These are phyloP conservation scores for Calvatia gigantea DNA, from an alignment of 768 basidiomycete genomes.

Conservation along the genomic window DNA sequence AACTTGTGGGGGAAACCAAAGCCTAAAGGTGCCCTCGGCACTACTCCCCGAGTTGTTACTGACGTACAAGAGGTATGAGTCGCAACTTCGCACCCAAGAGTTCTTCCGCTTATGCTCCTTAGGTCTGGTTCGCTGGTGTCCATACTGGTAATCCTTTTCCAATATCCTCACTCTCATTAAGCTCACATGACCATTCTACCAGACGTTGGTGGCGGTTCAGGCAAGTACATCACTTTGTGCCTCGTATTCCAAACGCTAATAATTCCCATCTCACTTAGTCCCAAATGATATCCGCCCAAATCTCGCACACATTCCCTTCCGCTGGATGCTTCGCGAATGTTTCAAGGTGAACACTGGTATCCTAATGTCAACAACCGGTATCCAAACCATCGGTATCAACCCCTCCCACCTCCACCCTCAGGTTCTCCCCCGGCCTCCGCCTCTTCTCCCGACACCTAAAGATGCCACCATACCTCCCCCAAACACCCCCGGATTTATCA, in stretches of 20 bases:
- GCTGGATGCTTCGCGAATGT: conserved; percentile 58
- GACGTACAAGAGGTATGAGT: conserved; percentile 39
- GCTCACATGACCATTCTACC: not conserved
- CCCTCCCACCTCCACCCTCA: conserved; percentile 25
- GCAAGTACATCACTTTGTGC: not conserved
- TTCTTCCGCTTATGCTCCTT: not conserved
- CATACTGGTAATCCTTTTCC: conserved; percentile 28
- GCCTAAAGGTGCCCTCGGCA: not conserved
- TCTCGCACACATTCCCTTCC: conserved; percentile 37
- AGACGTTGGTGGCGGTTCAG: conserved; percentile 28
- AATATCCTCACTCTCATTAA: not conserved
- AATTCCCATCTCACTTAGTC: conserved; percentile 7
- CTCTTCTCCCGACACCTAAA: not conserved
- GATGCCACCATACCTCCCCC: not conserved
- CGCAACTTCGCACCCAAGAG: not conserved
- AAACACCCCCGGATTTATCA: not conserved
- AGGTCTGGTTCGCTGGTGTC: conserved; percentile 50
- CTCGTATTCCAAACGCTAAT: not conserved
- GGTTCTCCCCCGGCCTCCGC: conserved; percentile 14
- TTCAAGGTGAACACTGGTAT: conserved; percentile 43
- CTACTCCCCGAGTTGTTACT: conserved; percentile 12
- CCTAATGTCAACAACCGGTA: conserved; percentile 32
- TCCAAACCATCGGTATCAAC: conserved; percentile 31
- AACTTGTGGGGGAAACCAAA: conserved; percentile 35
- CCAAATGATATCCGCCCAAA: conserved; percentile 26